Evolutionary conservation across 2,329 filamentous ascomycete genomes (phyloP).

Genomic region (Bimuria novae-zelandiae): DNA sequence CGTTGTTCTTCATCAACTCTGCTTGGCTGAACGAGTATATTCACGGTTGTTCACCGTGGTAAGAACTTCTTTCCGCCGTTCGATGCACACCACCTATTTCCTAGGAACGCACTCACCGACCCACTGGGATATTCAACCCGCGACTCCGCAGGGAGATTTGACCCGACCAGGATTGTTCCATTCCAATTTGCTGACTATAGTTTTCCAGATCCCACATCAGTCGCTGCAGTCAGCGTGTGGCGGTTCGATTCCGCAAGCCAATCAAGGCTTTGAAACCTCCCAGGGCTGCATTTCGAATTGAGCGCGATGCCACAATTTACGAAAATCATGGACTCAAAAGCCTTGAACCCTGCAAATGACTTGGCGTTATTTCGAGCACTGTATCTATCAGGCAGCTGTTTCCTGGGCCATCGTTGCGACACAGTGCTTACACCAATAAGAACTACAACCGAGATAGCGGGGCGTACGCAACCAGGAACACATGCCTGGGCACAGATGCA

Average conservation of each 20-base stretch:
- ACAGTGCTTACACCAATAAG: background rate
- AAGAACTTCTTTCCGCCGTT: too few relatives aligned
- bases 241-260: background rate
- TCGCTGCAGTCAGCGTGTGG: constrained; percentile 1
- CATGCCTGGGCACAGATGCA: background rate
- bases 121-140: background rate
- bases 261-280: background rate
- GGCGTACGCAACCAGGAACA: constrained; percentile 9
- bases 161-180: background rate
- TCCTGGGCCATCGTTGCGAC: background rate
- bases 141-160: background rate
- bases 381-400: background rate
- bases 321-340: too few relatives aligned
- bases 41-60: too few relatives aligned
- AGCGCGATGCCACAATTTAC: too few relatives aligned
- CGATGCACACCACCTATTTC: too few relatives aligned
- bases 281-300: too few relatives aligned
- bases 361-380: background rate
- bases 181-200: background rate
- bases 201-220: background rate
- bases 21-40: too few relatives aligned
- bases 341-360: background rate
- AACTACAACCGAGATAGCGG: constrained; percentile 6
- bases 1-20: too few relatives aligned
- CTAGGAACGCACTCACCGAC: too few relatives aligned